phyloP scores from a whole-genome alignment of 495 filamentous ascomycete genomes.

The Amniculicola lignicola region DNA sequence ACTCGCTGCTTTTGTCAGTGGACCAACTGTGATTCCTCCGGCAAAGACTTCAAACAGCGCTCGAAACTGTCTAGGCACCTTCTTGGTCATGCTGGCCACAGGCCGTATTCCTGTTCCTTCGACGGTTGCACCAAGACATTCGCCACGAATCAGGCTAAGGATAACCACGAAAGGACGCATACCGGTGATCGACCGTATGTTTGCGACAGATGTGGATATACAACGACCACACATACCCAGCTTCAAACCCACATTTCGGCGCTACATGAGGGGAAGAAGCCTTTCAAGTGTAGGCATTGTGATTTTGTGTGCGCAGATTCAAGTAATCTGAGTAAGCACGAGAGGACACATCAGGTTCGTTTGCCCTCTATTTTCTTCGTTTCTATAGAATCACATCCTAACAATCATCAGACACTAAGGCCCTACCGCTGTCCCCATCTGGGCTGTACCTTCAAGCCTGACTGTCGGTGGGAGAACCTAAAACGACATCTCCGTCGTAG shows the following conservation, averaged over 20 bases:
- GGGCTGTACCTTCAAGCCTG: constrained; percentile 32
- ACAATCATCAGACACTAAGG: constrained; percentile 16
- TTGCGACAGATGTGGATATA: constrained; percentile 28
- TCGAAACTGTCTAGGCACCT: constrained; percentile 30
- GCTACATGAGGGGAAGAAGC: constrained; percentile 25
- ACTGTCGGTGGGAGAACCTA: constrained; percentile 35
- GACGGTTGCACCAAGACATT: constrained; percentile 30
- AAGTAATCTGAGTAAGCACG: constrained; percentile 33
- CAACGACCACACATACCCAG: constrained; percentile 31
- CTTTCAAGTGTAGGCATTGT: constrained; percentile 28
- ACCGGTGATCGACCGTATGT: constrained; percentile 30
- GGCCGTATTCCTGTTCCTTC: constrained; percentile 26
- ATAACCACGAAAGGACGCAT: constrained; percentile 36
- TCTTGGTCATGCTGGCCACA: constrained; percentile 27
- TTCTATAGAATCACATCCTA: neutral
- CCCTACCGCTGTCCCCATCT: constrained; percentile 31
- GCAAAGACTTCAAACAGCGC: constrained; percentile 33
- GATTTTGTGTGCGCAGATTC: constrained; percentile 29
- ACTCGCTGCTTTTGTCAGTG: constrained; percentile 28
- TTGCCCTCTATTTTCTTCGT: neutral
- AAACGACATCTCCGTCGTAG: constrained; percentile 32
- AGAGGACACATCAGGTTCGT: constrained; percentile 28
- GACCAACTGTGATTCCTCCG: constrained; percentile 21
- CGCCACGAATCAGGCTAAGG: constrained; percentile 32
- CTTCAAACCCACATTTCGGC: constrained; percentile 30